Base-by-base conservation (phyloP, 257 asterid genomes). In the Galeopsis tetrahit region DNA sequence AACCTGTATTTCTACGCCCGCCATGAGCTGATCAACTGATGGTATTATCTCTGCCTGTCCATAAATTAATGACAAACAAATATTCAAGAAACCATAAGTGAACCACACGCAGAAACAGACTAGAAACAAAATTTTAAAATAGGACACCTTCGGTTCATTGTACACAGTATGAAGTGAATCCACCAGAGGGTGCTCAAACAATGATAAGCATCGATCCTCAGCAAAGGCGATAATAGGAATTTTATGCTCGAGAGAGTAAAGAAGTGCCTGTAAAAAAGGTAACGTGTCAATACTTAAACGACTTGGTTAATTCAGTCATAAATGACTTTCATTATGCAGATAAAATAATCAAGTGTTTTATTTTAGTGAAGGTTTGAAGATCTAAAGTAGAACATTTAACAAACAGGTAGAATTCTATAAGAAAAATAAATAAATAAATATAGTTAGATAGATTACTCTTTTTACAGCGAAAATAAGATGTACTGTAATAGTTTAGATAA, bases 21-120 rank as follows among this genome's bases (percentile, higher is more conserved):
- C 85, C 81, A 90, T 17, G 68, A 95, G 89, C 83, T 92, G 89
- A 67, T 88, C 97, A 28, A 92, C 93, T 11, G 95, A 84, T 65
- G 97, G 90, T 78, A 92, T 88, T 71, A 92, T 83, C 86, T 92
- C 98, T 36, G 96, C 99, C 99, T 95, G 89, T 70, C 63, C 51
- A 79, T 67, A 80, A 62, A 80, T 52, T 63, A 58, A 71, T 71
- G 68, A 32, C 68, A 71, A 38, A 68, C 53, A 48, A 66, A 76
- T 31, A 40, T 61, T 72, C 59, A 76, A 58, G 51, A 55, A 78
- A 70, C 42, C 71, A 63, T 55, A 66, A 53, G 34, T 60, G 74
- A 65, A 33, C 65, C 42, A 72, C 51, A 53, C 21, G 76, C 31
- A 66, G 35, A 40, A 59, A 21, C 63, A 65, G 68, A 55, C 63